Conservation (phyloP, 345 rosid species). For the Erodium maritimum region DNA sequence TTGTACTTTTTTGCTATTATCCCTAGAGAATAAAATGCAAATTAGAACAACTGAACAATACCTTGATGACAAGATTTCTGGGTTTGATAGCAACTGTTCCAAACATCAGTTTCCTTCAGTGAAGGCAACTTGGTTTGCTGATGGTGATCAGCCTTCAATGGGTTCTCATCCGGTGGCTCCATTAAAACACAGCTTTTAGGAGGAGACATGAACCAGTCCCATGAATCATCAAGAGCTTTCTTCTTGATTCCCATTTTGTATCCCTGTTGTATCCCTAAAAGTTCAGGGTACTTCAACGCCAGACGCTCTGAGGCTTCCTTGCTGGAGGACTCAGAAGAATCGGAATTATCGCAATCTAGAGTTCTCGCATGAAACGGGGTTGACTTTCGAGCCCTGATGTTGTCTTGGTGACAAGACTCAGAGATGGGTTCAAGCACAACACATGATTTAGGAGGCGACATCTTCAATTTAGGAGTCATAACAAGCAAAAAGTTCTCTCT, state of each 20-base stretch:
- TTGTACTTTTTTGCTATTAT: too few species aligned
- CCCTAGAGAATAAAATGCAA: conserved; percentile 1
- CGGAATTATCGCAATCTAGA: conserved; percentile 15
- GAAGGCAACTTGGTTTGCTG: conserved; percentile 8
- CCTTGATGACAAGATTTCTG: conserved; percentile 12
- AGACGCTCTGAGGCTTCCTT: conserved; percentile 33
- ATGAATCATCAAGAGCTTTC: conserved; percentile 46
- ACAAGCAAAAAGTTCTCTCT: conserved; percentile 31
- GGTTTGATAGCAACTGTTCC: conserved; percentile 9
- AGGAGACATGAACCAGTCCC: conserved; percentile 78
- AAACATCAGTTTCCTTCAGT: conserved; percentile 8
- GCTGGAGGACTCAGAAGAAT: conserved; percentile 46
- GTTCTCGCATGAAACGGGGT: conserved; percentile 47
- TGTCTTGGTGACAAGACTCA: conserved; percentile 22
- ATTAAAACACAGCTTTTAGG: conserved; percentile 72
- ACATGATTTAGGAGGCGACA: conserved; percentile 81
- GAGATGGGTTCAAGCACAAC: conserved; percentile 47
- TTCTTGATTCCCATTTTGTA: conserved; percentile 26
- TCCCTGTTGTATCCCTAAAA: conserved; percentile 42
- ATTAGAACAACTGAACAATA: neutral
- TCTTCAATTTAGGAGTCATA: conserved; percentile 63
- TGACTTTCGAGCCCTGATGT: conserved; percentile 24
- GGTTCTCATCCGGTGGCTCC: conserved; percentile 45
- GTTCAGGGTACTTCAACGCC: conserved; percentile 59
- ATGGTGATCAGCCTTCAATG: conserved; percentile 2